Evolutionary conservation across 768 basidiomycete species (phyloP).

Genomic region (Termitomyces sp.): DNA sequence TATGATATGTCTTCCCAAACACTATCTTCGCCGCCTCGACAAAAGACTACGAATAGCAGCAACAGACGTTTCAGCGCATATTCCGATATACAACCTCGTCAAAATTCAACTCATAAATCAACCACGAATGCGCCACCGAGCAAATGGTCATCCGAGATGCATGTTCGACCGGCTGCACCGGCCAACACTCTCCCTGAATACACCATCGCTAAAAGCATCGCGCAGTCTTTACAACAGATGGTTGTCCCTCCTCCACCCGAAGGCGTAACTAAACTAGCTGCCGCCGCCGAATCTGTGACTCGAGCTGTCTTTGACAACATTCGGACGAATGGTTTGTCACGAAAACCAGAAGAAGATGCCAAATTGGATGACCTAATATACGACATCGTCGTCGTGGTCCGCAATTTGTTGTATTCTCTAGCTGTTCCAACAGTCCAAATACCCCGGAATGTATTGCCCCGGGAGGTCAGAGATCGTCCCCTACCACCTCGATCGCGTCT

Average conservation of each 20-base stretch:
- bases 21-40: slow-evolving; percentile 18
- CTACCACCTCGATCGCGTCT: slow-evolving; percentile 50
- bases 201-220: slow-evolving; percentile 63
- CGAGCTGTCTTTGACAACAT: slow-evolving; percentile 57
- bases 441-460: slow-evolving; percentile 47
- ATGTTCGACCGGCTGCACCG: slow-evolving; percentile 10
- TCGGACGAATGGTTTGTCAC: slow-evolving; percentile 35
- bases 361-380: slow-evolving; percentile 58
- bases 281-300: slow-evolving; percentile 52
- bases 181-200: slow-evolving; percentile 33
- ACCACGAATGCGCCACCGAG: slow-evolving; percentile 21
- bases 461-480: slow-evolving; percentile 41
- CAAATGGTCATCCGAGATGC: slow-evolving; percentile 3
- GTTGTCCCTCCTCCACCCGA: slow-evolving; percentile 55
- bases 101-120: slow-evolving; percentile 21
- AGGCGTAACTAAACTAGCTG: slow-evolving; percentile 54
- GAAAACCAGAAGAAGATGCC: slow-evolving; percentile 48
- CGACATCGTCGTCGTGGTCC: slow-evolving; percentile 58
- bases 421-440: slow-evolving; percentile 58
- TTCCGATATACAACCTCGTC: slow-evolving; percentile 59
- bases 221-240: slow-evolving; percentile 56
- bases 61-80: slow-evolving; percentile 55
- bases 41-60: slow-evolving; percentile 24
- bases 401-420: slow-evolving; percentile 69
- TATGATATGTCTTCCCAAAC: slow-evolving; percentile 9